These are phyloP conservation scores for Biscogniauxia mediterranea DNA, from an alignment of 2,329 filamentous ascomycete species.

Conservation along the genomic window DNA sequence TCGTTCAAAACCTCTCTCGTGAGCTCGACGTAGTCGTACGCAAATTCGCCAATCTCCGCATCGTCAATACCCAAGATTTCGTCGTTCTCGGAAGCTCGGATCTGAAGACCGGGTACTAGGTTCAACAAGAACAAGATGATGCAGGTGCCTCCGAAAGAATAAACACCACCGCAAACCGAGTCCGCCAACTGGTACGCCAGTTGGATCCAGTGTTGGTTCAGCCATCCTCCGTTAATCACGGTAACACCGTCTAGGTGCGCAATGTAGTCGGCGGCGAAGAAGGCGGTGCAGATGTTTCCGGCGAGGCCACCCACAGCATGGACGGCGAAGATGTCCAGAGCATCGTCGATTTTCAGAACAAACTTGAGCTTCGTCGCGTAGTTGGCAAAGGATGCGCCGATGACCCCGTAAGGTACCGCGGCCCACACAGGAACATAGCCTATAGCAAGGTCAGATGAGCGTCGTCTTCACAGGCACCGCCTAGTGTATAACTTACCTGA, in stretches of 20 bases:
- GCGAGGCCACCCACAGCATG: constrained; percentile 76
- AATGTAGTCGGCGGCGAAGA: constrained; percentile 85
- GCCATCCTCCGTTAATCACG: constrained; percentile 72
- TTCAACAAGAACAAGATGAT: constrained; percentile 80
- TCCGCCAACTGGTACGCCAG: constrained; percentile 82
- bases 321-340: constrained; percentile 84
- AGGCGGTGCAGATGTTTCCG: constrained; percentile 74
- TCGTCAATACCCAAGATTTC: constrained; percentile 86
- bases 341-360: constrained; percentile 75
- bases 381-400: constrained; percentile 77
- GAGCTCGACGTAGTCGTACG: constrained; percentile 91
- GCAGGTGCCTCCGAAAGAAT: constrained; percentile 76
- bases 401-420: constrained; percentile 73
- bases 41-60: constrained; percentile 88
- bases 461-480: not conserved
- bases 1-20: constrained; percentile 48
- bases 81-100: constrained; percentile 73
- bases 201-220: constrained; percentile 82
- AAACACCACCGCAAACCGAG: constrained; percentile 70
- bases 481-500: constrained; percentile 54
- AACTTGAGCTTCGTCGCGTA: constrained; percentile 93
- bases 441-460: constrained; percentile 21
- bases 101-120: constrained; percentile 70
- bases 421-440: constrained; percentile 81
- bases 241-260: constrained; percentile 72